phyloP scores from a whole-genome alignment of 1,139 yeast species.

The Pichia sp. region DNA sequence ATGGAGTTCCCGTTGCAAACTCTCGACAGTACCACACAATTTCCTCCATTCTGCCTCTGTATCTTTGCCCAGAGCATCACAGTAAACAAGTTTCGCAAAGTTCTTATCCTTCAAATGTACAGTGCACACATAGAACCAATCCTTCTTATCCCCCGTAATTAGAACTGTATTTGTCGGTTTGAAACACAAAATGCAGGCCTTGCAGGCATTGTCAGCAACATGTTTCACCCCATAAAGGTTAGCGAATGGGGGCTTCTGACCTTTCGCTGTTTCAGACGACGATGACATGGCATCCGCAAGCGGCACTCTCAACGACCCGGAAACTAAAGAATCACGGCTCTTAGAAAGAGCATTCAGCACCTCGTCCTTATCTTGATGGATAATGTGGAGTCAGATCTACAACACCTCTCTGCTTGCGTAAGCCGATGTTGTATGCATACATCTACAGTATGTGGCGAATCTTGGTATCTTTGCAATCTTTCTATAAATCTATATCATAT shows the following conservation, averaged over 20 bases:
- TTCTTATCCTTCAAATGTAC: constrained; percentile 42
- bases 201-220: constrained; percentile 40
- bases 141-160: constrained; percentile 33
- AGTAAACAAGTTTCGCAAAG: constrained; percentile 34
- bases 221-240: constrained; percentile 40
- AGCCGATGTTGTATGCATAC: not conserved
- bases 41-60: constrained; percentile 17
- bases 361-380: no score
- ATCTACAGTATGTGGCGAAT: not conserved
- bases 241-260: constrained; percentile 35
- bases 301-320: not conserved
- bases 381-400: no score
- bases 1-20: constrained; percentile 12
- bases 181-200: constrained; percentile 47
- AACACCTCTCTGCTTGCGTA: no score
- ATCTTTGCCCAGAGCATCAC: constrained; percentile 18
- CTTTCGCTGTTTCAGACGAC: not conserved
- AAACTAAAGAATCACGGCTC: no score
- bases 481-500: no score
- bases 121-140: constrained; percentile 49
- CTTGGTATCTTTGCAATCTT: no score
- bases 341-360: no score
- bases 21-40: constrained; percentile 12
- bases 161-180: constrained; percentile 44
- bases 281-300: not conserved